Evolutionary conservation across 1,139 yeast species (phyloP).

Genomic region (Nakaseomyces sp.): DNA sequence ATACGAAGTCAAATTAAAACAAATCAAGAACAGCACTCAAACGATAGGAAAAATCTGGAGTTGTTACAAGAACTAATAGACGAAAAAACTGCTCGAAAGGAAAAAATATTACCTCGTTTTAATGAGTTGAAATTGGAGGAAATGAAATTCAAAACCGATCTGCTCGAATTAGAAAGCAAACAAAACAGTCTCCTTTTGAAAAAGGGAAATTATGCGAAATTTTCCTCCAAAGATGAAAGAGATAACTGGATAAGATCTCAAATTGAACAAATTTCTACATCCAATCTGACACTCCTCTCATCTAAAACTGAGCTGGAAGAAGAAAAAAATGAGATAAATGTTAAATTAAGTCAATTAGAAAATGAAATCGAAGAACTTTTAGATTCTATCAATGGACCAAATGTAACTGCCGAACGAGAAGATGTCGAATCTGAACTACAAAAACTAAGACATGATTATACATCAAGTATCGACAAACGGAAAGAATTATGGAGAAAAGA

Average conservation of each 20-base stretch:
- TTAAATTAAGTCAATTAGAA: slow-evolving; percentile 11
- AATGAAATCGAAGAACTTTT: slow-evolving; percentile 32
- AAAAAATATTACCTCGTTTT: slow-evolving; percentile 39
- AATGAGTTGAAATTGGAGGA: slow-evolving; percentile 38
- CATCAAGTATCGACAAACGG: slow-evolving; percentile 53
- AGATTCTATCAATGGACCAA: slow-evolving; percentile 35
- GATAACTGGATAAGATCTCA: slow-evolving; percentile 58
- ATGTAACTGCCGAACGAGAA: slow-evolving; percentile 29
- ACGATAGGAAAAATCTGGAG: slow-evolving; percentile 25
- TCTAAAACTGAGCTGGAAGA: slow-evolving; percentile 7
- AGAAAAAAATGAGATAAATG: not conserved
- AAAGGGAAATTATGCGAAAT: slow-evolving; percentile 61
- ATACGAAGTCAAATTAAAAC: slow-evolving; percentile 26
- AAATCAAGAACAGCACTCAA: slow-evolving; percentile 21
- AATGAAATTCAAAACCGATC: slow-evolving; percentile 33
- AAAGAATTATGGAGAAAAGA: slow-evolving; percentile 77
- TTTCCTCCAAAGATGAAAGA: slow-evolving; percentile 48
- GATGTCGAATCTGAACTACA: slow-evolving; percentile 29
- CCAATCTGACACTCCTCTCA: slow-evolving; percentile 21
- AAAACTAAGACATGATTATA: slow-evolving; percentile 36
- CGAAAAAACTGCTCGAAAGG: slow-evolving; percentile 37
- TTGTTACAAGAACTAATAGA: slow-evolving; percentile 33
- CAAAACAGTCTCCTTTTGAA: slow-evolving; percentile 65
- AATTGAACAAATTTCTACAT: slow-evolving; percentile 34
- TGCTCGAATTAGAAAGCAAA: slow-evolving; percentile 41